A percentile compares a stretch with the other conserved stretches of the same genome.
These are phyloP conservation scores for Colletotrichum sublineola DNA, from an alignment of 2,329 filamentous ascomycete species.

Conservation along the genomic window DNA sequence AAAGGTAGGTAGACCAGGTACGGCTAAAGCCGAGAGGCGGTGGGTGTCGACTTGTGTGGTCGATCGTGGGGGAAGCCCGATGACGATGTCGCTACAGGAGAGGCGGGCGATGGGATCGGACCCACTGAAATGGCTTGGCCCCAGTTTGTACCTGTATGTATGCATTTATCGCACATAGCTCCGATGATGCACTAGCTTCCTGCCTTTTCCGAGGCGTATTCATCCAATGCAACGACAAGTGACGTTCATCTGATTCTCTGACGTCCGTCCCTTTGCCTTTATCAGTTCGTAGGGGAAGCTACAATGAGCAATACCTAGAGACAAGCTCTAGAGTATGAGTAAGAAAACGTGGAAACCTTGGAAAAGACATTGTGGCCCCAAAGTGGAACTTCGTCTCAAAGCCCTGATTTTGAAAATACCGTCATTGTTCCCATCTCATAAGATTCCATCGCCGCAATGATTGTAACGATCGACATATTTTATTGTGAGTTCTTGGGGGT, in stretches of 20 bases:
- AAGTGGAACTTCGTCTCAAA: not conserved
- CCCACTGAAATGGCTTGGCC: constrained; percentile 5
- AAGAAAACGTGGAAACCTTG: not conserved
- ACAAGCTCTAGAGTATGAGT: not conserved
- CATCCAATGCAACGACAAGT: not conserved
- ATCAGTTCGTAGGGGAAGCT: not conserved
- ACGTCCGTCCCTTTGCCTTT: not conserved
- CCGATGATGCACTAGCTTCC: too few species aligned
- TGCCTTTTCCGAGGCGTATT: not conserved
- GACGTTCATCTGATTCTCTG: constrained; percentile 22
- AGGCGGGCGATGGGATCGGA: constrained; percentile 19
- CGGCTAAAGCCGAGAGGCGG: not conserved
- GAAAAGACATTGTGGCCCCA: not conserved
- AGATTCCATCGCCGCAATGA: too few species aligned
- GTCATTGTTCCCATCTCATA: not conserved
- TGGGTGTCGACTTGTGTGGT: not conserved
- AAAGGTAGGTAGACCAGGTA: not conserved
- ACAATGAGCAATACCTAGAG: not conserved
- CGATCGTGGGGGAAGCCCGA: constrained; percentile 11
- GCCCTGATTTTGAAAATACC: not conserved
- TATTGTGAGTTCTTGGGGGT: constrained; percentile 20
- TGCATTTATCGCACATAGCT: not conserved
- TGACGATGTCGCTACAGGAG: constrained; percentile 12
- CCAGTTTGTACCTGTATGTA: not conserved
- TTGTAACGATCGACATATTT: constrained; percentile 35